Percentiles rank a stretch among this genome's conserved stretches.
Evolutionary conservation across 2,329 filamentous ascomycete species (phyloP).

Genomic region (Colletotrichum simmondsii): DNA sequence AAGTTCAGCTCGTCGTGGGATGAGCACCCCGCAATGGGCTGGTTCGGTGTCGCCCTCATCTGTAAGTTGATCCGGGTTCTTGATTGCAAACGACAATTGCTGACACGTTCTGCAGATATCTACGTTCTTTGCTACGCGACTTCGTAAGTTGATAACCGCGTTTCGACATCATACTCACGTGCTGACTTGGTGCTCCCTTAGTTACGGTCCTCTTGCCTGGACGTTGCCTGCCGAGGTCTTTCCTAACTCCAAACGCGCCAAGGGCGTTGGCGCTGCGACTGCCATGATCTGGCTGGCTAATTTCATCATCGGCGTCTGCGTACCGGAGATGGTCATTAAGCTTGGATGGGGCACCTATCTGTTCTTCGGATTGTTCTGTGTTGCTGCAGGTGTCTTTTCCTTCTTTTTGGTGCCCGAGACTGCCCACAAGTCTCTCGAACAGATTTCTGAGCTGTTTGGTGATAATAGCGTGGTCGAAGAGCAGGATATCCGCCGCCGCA

Average conservation of each 20-base stretch:
- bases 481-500: neutral
- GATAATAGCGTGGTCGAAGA: slow-evolving; percentile 22
- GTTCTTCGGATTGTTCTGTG: slow-evolving; percentile 65
- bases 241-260: slow-evolving; percentile 42
- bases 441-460: slow-evolving; percentile 54
- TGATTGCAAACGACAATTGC: too few species aligned
- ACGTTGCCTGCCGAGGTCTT: slow-evolving; percentile 50
- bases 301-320: slow-evolving; percentile 59
- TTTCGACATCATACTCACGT: too few species aligned
- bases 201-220: slow-evolving; percentile 47
- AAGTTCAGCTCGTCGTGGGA: slow-evolving; percentile 14
- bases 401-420: slow-evolving; percentile 62
- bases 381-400: slow-evolving; percentile 59
- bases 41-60: slow-evolving; percentile 15
- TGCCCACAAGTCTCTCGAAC: slow-evolving; percentile 55
- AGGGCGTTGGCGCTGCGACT: slow-evolving; percentile 39
- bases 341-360: slow-evolving; percentile 60
- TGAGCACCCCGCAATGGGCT: slow-evolving; percentile 6
- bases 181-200: neutral
- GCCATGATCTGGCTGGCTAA: slow-evolving; percentile 48
- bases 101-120: slow-evolving; percentile 35
- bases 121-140: slow-evolving; percentile 44
- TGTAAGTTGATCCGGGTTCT: neutral
- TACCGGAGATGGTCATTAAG: slow-evolving; percentile 63
- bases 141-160: slow-evolving; percentile 35